Conservation (phyloP, 805 yeast species). For the Brettanomyces bruxellensis region DNA sequence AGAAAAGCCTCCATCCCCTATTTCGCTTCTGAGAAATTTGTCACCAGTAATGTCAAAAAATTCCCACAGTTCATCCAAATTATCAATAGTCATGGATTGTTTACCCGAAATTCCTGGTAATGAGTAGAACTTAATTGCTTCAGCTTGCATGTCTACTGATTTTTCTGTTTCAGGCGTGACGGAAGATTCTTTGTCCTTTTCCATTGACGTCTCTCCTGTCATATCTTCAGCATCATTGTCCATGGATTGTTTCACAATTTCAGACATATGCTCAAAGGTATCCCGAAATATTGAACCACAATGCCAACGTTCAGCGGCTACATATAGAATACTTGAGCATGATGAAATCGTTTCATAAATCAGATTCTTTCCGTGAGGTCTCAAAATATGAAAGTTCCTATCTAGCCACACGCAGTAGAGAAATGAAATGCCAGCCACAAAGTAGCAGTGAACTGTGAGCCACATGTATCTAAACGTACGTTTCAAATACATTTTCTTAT, state of each 20-base stretch:
- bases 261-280: conserved; percentile 21
- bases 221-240: too few relatives aligned
- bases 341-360: conserved; percentile 24
- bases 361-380: conserved; percentile 17
- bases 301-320: conserved; percentile 23
- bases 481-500: conserved; percentile 18
- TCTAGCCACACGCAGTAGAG: conserved; percentile 26
- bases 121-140: too few relatives aligned
- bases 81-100: neutral
- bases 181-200: too few relatives aligned
- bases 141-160: too few relatives aligned
- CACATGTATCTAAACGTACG: conserved; percentile 22
- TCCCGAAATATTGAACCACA: conserved; percentile 20
- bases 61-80: conserved; percentile 19
- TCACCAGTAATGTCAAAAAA: conserved; percentile 25
- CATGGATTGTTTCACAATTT: conserved; percentile 2
- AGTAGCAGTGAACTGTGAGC: conserved; percentile 25
- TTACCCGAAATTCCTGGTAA: too few relatives aligned
- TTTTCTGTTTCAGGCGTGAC: too few relatives aligned
- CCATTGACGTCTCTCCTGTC: too few relatives aligned
- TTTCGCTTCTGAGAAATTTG: conserved; percentile 19
- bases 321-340: conserved; percentile 21
- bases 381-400: conserved; percentile 13
- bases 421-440: conserved; percentile 25
- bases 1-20: neutral